A percentile compares a stretch with the other conserved stretches of the same genome.
phyloP scores from a whole-genome alignment of 1,139 yeast genomes.

The Blastobotrys raffinosifermentans region DNA sequence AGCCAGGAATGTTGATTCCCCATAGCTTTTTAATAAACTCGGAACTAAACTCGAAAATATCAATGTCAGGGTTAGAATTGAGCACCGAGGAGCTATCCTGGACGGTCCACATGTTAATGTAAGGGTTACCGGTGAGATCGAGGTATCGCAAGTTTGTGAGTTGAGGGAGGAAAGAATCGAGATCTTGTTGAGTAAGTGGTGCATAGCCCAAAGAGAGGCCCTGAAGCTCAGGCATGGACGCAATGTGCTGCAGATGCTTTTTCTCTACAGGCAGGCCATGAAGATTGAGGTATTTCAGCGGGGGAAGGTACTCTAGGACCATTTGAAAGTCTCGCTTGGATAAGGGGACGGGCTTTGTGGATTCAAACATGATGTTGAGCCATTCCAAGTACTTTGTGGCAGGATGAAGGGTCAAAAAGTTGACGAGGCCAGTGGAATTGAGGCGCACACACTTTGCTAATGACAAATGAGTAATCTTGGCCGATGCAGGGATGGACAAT shows the following conservation, averaged over 20 bases:
- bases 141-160: conserved; percentile 35
- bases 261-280: conserved; percentile 68
- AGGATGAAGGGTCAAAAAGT: conserved; percentile 69
- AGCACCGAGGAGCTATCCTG: conserved; percentile 44
- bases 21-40: conserved; percentile 29
- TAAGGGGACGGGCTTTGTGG: conserved; percentile 57
- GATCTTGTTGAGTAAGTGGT: conserved; percentile 43
- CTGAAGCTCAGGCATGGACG: conserved; percentile 45
- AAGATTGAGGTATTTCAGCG: conserved; percentile 55
- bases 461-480: conserved; percentile 68
- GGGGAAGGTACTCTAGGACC: conserved; percentile 39
- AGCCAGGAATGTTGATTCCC: conserved; percentile 28
- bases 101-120: conserved; percentile 46
- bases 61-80: conserved; percentile 33
- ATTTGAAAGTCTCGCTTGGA: conserved; percentile 39
- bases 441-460: conserved; percentile 73
- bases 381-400: conserved; percentile 57
- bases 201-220: conserved; percentile 62
- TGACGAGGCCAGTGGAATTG: conserved; percentile 66
- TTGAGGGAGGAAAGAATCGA: conserved; percentile 44
- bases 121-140: conserved; percentile 48
- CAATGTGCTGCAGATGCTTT: conserved; percentile 50
- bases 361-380: conserved; percentile 72
- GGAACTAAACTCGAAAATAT: conserved; percentile 36
- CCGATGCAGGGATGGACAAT: conserved; percentile 45